Percentiles rank a stretch among this genome's conserved stretches.
Conservation (phyloP, 306 rosid species). For the Amphicarpaea edgeworthii region DNA sequence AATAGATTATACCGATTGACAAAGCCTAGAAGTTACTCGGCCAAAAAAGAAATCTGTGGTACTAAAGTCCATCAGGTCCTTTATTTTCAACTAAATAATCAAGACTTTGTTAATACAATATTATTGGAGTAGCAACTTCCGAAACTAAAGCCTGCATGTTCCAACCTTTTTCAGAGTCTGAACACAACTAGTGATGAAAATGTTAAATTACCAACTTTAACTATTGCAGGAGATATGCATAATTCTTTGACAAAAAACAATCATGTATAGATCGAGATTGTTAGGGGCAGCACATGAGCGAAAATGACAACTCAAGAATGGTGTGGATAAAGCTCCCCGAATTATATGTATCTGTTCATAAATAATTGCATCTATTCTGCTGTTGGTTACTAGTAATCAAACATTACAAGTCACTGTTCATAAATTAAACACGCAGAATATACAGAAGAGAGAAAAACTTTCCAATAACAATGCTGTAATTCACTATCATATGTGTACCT, state of each 20-base stretch:
- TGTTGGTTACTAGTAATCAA: background rate
- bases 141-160: too few species aligned
- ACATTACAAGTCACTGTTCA: background rate
- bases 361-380: conserved; percentile 22
- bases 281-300: conserved; percentile 5
- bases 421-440: background rate
- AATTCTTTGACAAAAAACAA: background rate
- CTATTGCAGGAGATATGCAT: background rate
- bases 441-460: conserved; percentile 2
- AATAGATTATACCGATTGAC: background rate
- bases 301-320: conserved; percentile 33
- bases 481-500: conserved; percentile 9
- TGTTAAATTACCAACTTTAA: too few species aligned
- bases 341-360: conserved; percentile 22
- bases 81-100: background rate
- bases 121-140: background rate
- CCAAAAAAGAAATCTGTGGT: background rate
- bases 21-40: background rate
- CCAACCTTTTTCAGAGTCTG: too few species aligned
- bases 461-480: background rate
- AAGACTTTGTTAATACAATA: background rate
- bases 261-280: background rate
- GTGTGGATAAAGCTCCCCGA: background rate
- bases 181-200: too few species aligned
- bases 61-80: background rate